Base-by-base conservation (phyloP, 306 rosid genomes). In the Medicago lupulina region DNA sequence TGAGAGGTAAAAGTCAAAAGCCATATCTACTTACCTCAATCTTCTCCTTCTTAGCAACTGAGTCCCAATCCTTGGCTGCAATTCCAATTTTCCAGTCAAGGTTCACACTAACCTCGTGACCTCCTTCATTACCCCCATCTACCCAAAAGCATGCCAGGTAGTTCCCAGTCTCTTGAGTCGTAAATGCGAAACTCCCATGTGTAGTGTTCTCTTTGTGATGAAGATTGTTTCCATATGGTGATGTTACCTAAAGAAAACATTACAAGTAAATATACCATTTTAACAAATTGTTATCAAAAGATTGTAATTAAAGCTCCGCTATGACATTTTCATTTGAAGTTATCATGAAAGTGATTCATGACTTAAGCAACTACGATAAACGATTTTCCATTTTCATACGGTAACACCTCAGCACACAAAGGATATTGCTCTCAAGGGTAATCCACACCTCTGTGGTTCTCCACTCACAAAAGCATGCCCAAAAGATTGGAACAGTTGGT, bases 31-130 rank as follows among this genome's bases (percentile, higher is more conserved):
- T 79, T 65, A 92, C 99, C 92, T 90, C 97, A 68, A 95, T 85
- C 89, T 92, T 95, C 83, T 95, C 99, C 74, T 90, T 92, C 81
- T 80, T 95, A 38, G 99, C 99, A 62, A 95, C 97, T 10, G 99
- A 81, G 58, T 92, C 99, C 99, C 99, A 95, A 82, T 95, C 99
- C 86, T 89, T 92, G 25, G 99, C 96, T 16, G 96, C 97, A 82
- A 95, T 82, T 60, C 99, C 99, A 13, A 89, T 92, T 90, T 79
- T 95, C 99, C 99, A 92, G 73, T 95, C 99, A 80, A 95, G 86
- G 84, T 89, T 89, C 59, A 95, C 81, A 78, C 87, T 92, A 39
- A 89, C 81, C 3, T 83, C 81, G 51, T 62, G 78, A 46, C 76
- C 79, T 75, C 59, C 87, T 16, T 63, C 79, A 36, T 73, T 69